phyloP scores from a whole-genome alignment of 1,139 yeast genomes.

The Sugiyamaella grinbergsii region DNA sequence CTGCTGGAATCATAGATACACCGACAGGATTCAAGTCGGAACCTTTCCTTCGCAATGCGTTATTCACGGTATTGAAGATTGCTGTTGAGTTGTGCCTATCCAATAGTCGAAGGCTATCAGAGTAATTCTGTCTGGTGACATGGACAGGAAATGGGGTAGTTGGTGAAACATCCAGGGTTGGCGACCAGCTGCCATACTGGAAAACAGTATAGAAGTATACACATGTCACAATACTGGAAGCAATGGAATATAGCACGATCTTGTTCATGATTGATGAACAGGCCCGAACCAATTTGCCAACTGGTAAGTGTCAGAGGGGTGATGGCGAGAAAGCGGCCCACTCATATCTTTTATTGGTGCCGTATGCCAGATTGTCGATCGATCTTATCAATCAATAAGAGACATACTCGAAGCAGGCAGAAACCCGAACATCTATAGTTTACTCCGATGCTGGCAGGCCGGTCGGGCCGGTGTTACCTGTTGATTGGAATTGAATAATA shows the following conservation, averaged over 20 bases:
- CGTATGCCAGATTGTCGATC: not conserved
- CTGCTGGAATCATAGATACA: slow-evolving; percentile 58
- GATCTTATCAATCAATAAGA: not conserved
- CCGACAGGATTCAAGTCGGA: slow-evolving; percentile 56
- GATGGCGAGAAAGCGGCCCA: not conserved
- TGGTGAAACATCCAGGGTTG: not conserved
- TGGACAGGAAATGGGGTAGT: not conserved
- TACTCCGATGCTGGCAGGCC: no score
- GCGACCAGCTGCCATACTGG: not conserved
- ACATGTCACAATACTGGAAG: not conserved
- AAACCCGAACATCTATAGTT: not conserved
- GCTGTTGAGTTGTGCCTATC: slow-evolving; percentile 54
- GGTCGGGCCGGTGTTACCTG: not conserved
- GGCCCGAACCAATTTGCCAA: no score
- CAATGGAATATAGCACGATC: not conserved
- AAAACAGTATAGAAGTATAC: not conserved
- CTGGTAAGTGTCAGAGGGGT: no score
- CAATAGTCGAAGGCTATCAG: slow-evolving; percentile 27
- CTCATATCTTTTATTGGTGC: not conserved
- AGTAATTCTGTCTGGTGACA: slow-evolving; percentile 1
- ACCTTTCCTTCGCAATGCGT: slow-evolving; percentile 53
- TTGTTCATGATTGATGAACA: not conserved
- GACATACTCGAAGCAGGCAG: not conserved
- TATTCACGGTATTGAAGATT: slow-evolving; percentile 54
- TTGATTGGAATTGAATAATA: no score